These are phyloP conservation scores for Erigeron canadensis DNA, from an alignment of 129 eudicot genomes.

Conservation along the genomic window DNA sequence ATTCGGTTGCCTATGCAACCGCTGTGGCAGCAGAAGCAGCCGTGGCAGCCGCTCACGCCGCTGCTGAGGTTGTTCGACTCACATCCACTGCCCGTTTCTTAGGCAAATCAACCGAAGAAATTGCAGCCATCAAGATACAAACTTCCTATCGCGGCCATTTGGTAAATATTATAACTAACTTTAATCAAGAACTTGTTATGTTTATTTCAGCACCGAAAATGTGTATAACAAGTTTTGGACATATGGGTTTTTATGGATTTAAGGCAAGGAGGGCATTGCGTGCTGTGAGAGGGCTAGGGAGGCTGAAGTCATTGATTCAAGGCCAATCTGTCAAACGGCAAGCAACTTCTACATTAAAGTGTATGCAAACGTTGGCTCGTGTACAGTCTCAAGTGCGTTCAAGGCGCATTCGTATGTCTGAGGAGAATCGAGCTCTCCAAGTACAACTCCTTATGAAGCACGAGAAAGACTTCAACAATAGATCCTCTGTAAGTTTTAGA, in stretches of 20 bases:
- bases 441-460: conserved; percentile 52
- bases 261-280: conserved; percentile 70
- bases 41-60: conserved; percentile 69
- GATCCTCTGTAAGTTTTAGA: conserved; percentile 43
- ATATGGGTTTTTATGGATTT: conserved; percentile 10
- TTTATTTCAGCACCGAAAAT: not conserved
- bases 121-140: conserved; percentile 59
- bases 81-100: conserved; percentile 41
- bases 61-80: conserved; percentile 70
- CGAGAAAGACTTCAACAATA: conserved; percentile 49
- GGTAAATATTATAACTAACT: conserved; percentile 40
- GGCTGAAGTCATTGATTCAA: conserved; percentile 56
- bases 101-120: conserved; percentile 55
- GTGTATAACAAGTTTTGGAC: not conserved
- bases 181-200: not conserved
- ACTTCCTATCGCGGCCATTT: conserved; percentile 71
- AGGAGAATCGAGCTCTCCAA: conserved; percentile 62
- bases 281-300: conserved; percentile 68
- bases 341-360: conserved; percentile 54
- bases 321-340: conserved; percentile 75
- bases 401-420: conserved; percentile 64
- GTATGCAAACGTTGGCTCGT: conserved; percentile 81
- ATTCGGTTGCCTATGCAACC: conserved; percentile 68
- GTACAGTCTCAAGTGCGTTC: conserved; percentile 63
- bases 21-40: conserved; percentile 83